Evolutionary conservation across 176 grass and related monocot genomes (phyloP), one percentile per base, ranked within the genome.

Genomic region (Rhynchospora tenuis): DNA sequence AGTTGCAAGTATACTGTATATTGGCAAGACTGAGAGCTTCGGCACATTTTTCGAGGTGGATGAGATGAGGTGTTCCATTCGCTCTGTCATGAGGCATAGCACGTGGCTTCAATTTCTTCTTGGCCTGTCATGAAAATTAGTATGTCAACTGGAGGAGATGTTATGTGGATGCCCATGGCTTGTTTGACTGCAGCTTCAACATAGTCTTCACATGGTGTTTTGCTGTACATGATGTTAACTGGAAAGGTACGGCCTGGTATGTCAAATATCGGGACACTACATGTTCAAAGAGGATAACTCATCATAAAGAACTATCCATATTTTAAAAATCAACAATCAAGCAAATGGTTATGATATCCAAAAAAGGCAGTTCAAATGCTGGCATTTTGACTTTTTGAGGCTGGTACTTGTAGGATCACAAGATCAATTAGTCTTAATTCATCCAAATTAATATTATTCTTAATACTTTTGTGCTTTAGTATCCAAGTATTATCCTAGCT

Each of bases 101-200:
- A 98, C 27, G 95, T 94, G 78, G 95, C 79, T 84, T 98, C 95
- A 12, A 98, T 98, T 87, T 98, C 95, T 90, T 98, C 95, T 66
- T 98, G 95, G 13, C 95, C 95, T 38, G 95, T 98, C 95, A 98
- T 98, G 27, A 98, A 98, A 10, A 98, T 98, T 6, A 98, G 87
- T 63, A 98, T 91, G 78, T 98, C 95, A 10, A 92, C 95, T 73
- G 92, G 90, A 74, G 90, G 88, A 84, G 90, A 91, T 1, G 92
- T 94, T 68, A 98, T 93, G 84, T 98, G 95, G 46, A 98, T 98
- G 45, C 92, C 90, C 95, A 98, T 98, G 24, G 73, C 84, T 85
- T 98, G 95, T 85, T 98, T 98, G 58, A 98, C 95, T 59, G 95
- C 95, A 13, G 89, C 92, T 91, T 98, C 95, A 54, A 98, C 95